Conservation (phyloP, 345 rosid species). For the Brassica juncea region DNA sequence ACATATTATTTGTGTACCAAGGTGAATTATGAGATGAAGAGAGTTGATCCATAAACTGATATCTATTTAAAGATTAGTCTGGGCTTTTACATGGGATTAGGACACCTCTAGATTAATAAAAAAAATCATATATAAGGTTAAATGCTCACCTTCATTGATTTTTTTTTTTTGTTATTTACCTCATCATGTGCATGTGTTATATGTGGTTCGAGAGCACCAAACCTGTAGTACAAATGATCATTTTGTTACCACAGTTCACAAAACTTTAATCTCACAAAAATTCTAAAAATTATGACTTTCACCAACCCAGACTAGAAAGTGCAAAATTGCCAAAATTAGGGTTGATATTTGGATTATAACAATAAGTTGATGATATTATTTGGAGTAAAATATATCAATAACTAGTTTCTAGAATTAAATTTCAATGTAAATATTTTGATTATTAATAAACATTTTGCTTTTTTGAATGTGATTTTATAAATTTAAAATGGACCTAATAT, state of each 20-base stretch:
- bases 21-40: neutral
- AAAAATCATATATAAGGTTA: neutral
- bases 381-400: neutral
- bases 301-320: neutral
- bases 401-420: neutral
- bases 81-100: too few species aligned
- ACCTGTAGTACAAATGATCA: neutral
- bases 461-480: neutral
- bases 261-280: neutral
- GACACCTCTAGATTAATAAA: too few species aligned
- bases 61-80: too few species aligned
- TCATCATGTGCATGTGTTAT: neutral
- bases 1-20: neutral
- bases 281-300: neutral
- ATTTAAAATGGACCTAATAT: neutral
- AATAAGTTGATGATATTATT: neutral
- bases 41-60: too few species aligned
- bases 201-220: neutral
- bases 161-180: neutral
- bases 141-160: neutral
- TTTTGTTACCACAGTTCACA: neutral
- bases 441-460: neutral
- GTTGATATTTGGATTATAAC: neutral
- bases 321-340: neutral
- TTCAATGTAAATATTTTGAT: neutral